A percentile compares a stretch with the other conserved stretches of the same genome.
These are phyloP conservation scores for Paraglomus brasilianum DNA, from an alignment of 192 early-diverging fungal species.

Conservation along the genomic window DNA sequence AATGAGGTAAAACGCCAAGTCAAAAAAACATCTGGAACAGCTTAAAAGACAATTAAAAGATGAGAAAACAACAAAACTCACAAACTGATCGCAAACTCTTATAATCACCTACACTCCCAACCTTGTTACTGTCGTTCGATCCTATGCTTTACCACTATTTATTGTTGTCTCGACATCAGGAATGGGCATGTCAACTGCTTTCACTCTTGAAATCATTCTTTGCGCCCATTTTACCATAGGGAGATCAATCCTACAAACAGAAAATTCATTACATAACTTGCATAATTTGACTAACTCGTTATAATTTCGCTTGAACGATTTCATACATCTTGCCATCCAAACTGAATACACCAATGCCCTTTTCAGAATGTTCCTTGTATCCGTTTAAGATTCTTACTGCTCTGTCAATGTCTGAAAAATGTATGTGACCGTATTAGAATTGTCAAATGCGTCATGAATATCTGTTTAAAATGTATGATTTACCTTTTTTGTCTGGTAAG, in stretches of 20 bases:
- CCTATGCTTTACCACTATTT: too few species aligned
- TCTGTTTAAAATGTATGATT: not conserved
- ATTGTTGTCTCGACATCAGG: slow-evolving; percentile 8
- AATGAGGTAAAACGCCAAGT: too few species aligned
- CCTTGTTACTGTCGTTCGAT: too few species aligned
- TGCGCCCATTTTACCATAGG: slow-evolving; percentile 92
- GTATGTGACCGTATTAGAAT: not conserved
- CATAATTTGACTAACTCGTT: not conserved
- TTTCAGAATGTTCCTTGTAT: slow-evolving; percentile 58
- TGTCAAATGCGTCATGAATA: not conserved
- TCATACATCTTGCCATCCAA: slow-evolving; percentile 89
- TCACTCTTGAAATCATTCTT: slow-evolving; percentile 64
- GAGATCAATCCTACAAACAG: slow-evolving; percentile 62
- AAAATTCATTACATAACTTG: not conserved
- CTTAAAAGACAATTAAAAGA: too few species aligned
- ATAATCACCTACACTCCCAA: too few species aligned
- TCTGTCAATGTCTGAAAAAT: slow-evolving; percentile 53
- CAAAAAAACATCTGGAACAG: too few species aligned
- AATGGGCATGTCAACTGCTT: slow-evolving; percentile 54
- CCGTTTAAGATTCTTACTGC: slow-evolving; percentile 73
- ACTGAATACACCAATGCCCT: slow-evolving; percentile 87
- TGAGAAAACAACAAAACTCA: too few species aligned
- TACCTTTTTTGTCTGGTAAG: slow-evolving; percentile 67
- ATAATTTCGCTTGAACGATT: not conserved
- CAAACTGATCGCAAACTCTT: too few species aligned